These are phyloP conservation scores for Penicillium sclerotiorum DNA, from an alignment of 2,329 filamentous ascomycete genomes.

Conservation along the genomic window DNA sequence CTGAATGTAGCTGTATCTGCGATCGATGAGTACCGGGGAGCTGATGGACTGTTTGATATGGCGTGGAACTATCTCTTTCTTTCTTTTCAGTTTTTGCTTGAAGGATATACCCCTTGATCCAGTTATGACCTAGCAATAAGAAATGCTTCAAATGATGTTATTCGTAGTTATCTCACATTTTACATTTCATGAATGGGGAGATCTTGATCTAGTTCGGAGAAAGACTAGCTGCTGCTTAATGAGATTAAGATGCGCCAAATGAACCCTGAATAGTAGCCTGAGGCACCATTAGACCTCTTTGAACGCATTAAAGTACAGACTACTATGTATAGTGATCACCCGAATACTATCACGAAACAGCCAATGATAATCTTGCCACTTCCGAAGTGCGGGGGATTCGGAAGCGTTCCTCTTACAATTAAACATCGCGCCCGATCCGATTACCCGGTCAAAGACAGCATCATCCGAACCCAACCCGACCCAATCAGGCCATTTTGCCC, in stretches of 20 bases:
- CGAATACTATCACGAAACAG: not conserved
- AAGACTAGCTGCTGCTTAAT: too few relatives aligned
- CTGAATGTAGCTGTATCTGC: constrained; percentile 46
- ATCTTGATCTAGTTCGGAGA: too few relatives aligned
- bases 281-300: too few relatives aligned
- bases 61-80: not conserved
- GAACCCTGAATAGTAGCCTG: too few relatives aligned
- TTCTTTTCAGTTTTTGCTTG: constrained; percentile 1
- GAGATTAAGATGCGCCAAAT: too few relatives aligned
- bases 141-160: too few relatives aligned
- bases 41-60: not conserved
- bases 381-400: constrained; percentile 25
- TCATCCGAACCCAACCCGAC: constrained; percentile 1
- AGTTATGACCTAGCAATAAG: not conserved
- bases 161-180: not conserved
- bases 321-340: too few relatives aligned
- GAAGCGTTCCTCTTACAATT: constrained; percentile 13
- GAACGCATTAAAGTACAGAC: too few relatives aligned
- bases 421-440: constrained; percentile 16
- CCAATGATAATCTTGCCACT: constrained; percentile 4
- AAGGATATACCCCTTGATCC: constrained; percentile 19
- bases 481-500: constrained; percentile 16
- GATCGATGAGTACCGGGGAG: constrained; percentile 32
- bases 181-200: too few relatives aligned
- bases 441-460: constrained; percentile 3